Conservation (phyloP, 2,329 filamentous ascomycete species). For the Pseudogymnoascus destructans region DNA sequence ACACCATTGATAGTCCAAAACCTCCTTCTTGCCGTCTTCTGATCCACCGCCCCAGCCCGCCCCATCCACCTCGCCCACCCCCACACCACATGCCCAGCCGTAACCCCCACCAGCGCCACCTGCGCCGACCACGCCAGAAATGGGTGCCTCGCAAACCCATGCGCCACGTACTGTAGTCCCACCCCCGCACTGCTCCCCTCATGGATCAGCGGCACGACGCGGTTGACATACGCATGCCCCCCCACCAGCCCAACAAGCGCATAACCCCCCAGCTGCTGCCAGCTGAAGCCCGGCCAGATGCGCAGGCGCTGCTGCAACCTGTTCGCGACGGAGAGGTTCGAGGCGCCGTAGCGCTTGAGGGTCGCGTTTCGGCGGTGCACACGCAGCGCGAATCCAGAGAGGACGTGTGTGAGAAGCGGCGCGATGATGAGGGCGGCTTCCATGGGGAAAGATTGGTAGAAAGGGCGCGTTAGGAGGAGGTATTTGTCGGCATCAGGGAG, state of each 20-base stretch:
- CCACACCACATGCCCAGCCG: conserved; percentile 69
- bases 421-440: conserved; percentile 70
- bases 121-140: conserved; percentile 57
- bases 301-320: conserved; percentile 25
- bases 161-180: conserved; percentile 68
- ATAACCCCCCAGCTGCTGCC: conserved; percentile 63
- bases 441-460: conserved; percentile 73
- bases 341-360: conserved; percentile 61
- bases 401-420: conserved; percentile 63
- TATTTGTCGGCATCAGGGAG: conserved; percentile 68
- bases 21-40: conserved; percentile 45
- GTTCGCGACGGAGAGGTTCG: conserved; percentile 37
- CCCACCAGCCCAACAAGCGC: conserved; percentile 49
- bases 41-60: conserved; percentile 34
- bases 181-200: conserved; percentile 82
- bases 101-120: conserved; percentile 49
- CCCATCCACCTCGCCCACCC: conserved; percentile 75
- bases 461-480: conserved; percentile 78
- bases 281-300: conserved; percentile 50
- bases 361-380: conserved; percentile 61
- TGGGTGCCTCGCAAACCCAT: conserved; percentile 67
- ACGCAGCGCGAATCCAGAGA: conserved; percentile 64
- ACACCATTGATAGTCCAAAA: conserved; percentile 61
- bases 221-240: conserved; percentile 64
- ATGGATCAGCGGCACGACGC: conserved; percentile 58